Base-by-base conservation (phyloP, 2,329 filamentous ascomycete genomes). In the Monilinia fructigena region DNA sequence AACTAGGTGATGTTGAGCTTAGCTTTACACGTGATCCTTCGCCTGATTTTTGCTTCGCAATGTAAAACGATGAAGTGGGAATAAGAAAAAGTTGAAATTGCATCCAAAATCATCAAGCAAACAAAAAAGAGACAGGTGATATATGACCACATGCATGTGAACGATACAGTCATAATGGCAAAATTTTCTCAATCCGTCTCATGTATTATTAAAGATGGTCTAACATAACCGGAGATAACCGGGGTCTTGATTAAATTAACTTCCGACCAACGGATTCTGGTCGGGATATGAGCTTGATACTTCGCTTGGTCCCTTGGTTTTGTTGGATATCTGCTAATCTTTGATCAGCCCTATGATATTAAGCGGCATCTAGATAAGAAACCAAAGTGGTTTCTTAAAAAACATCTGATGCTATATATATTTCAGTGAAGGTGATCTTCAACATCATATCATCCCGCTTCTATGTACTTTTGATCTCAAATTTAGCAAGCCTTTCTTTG, bases 311-410 rank as follows among this genome's bases (percentile, higher is more conserved):
- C 5, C 12, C 11, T n/a, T 14, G 2, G 23, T 59, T 12, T n/a
- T 48, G 53, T 62, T 62, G 59, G 59, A n/a, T 53, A 35, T 10
- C 6, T 60, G 55, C n/a, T 31, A 38, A n/a, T 48, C 16, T 23
- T 28, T 62, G 31, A 18, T 62, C 59, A 53, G 59, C 59, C 59
- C 35, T 62, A 62, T 53, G n/a, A 40, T 26, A 47, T 53, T 47
- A 59, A n/a, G 40, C 7, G 31, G 55, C 40, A 58, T 35, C 31
- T 35, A 35, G 31, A 35, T 35, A 3, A 31, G 26, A 40, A 31
- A 47, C 55, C 45, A 47, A 58, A 47, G 55, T 58, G 55, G 40
- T 47, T 58, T 35, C 35, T 40, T 14, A 8, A 35, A 35, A 35
- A 35, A 35, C 31, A 35, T 35, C 31, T 7, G 35, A 55, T 40